Evolutionary conservation across 2,329 filamentous ascomycete genomes (phyloP).

Genomic region (Pochonia chlamydosporia): DNA sequence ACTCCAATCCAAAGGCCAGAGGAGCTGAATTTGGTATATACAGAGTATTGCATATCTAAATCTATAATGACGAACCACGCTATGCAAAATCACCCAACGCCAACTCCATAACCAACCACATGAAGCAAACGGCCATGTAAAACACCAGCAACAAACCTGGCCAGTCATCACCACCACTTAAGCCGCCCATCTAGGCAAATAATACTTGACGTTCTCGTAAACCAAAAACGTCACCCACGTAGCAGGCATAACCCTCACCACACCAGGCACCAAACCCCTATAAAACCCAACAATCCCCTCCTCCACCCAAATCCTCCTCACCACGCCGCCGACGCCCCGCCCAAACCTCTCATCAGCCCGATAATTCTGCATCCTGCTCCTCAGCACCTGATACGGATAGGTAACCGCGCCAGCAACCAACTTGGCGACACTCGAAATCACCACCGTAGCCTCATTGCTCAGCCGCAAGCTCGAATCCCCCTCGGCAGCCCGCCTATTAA

Average conservation of each 20-base stretch:
- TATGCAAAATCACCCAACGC: too few relatives aligned
- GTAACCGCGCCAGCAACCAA: conserved; percentile 83
- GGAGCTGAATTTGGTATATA: too few relatives aligned
- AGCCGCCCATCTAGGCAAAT: conserved; percentile 47
- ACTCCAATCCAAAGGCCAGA: too few relatives aligned
- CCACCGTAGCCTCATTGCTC: conserved; percentile 70
- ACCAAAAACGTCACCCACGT: conserved; percentile 97
- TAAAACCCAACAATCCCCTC: conserved; percentile 86
- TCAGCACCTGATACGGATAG: conserved; percentile 91
- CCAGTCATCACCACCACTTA: too few relatives aligned
- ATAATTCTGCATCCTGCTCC: conserved; percentile 85
- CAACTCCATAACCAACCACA: too few relatives aligned
- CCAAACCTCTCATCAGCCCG: conserved; percentile 71
- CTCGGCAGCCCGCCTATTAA: conserved; percentile 20
- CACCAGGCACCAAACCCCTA: conserved; percentile 79
- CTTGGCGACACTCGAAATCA: conserved; percentile 75
- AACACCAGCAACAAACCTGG: too few relatives aligned
- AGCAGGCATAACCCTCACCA: conserved; percentile 86
- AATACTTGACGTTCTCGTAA: conserved; percentile 86
- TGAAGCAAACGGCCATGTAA: too few relatives aligned
- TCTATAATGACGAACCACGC: too few relatives aligned
- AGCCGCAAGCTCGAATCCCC: conserved; percentile 29
- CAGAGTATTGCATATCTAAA: too few relatives aligned
- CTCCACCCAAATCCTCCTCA: conserved; percentile 66
- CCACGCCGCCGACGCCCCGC: conserved; percentile 63